phyloP scores from a whole-genome alignment of 1,284 basidiomycete species.

The Macrocybe sp. region DNA sequence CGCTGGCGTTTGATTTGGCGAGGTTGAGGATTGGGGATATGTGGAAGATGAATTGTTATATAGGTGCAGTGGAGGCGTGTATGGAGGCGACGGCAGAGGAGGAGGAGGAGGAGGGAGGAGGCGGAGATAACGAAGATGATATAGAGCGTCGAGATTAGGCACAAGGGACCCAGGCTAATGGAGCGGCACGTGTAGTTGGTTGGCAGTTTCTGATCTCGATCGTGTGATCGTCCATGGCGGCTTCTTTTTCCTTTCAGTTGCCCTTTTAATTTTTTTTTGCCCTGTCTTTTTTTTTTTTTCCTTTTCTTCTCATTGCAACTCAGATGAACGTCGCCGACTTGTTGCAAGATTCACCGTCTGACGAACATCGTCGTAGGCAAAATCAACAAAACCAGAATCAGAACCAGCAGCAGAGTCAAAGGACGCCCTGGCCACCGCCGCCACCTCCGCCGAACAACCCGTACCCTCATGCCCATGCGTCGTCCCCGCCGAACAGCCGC shows the following conservation, averaged over 20 bases:
- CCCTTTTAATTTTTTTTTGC: background rate
- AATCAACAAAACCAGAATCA: constrained; percentile 10
- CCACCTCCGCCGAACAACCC: constrained; percentile 1
- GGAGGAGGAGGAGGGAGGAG: constrained; percentile 35
- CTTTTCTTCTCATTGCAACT: too few relatives aligned
- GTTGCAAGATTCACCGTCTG: constrained; percentile 66
- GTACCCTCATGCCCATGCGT: background rate
- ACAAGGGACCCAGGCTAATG: too few relatives aligned
- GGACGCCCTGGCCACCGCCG: constrained; percentile 7
- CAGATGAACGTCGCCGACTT: constrained; percentile 69
- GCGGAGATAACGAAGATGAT: constrained; percentile 8
- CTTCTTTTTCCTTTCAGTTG: constrained; percentile 8
- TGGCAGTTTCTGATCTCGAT: constrained; percentile 14
- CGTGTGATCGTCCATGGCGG: constrained; percentile 18
- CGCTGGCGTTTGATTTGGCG: constrained; percentile 80
- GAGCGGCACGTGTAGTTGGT: too few relatives aligned
- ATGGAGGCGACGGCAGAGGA: constrained; percentile 56
- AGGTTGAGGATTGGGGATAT: constrained; percentile 71
- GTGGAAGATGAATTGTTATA: constrained; percentile 76
- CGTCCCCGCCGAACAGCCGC: background rate
- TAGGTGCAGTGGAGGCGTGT: constrained; percentile 65
- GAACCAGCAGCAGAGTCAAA: constrained; percentile 4
- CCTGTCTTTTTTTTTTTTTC: constrained; percentile 1
- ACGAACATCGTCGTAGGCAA: constrained; percentile 26
- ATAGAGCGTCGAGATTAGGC: background rate